Base-by-base conservation (phyloP, 1,284 basidiomycete genomes). In the Sanguinoderma infundibulare region DNA sequence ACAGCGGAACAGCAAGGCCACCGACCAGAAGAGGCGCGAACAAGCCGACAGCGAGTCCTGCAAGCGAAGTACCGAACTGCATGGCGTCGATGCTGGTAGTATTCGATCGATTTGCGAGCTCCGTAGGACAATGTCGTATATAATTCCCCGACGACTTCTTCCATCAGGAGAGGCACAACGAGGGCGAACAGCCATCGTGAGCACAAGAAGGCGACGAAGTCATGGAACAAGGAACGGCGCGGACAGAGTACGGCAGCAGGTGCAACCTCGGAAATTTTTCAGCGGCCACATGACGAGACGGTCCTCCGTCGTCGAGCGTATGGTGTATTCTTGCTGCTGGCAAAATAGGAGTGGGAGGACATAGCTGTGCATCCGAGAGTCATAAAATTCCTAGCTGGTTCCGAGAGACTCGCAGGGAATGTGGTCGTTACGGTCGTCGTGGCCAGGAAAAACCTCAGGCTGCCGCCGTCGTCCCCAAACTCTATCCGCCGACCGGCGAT, bases 261-360 rank as follows among this genome's bases (percentile, higher is more conserved):
- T 61, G 28, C 61, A 66, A 57, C 47, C 34, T 66, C 64, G 64
- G 64, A 47, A 34, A 55, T 61, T 60, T 59, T 60, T 24, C 8
- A 14, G 6, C 9, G 30, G 42, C 54, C 64, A 61, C 64, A 63
- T 66, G 64, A 61, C 52, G 46, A 59, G 53, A 39, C 61, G 65
- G 65, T 54, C 47, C 42, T 60, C 61, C 64, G 63, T 26, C 24
- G 24, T 46, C n/a, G n/a, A n/a, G n/a, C n/a, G n/a, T n/a, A 14
- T 34, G 34, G 34, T 9, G 39, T 40, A 40, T 40, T 40, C 17
- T 40, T 40, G 34, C 12, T 34, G 34, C 34, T 34, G 34, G 34
- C 12, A 12, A 8, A 34, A 34, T 12, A 34, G 34, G 39, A 17
- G 1, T 20, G 8, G 22, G 39, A 22, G 4, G 39, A 1, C 17